These are phyloP conservation scores for Gossypium mustelinum DNA, from an alignment of 345 rosid species.

Conservation along the genomic window DNA sequence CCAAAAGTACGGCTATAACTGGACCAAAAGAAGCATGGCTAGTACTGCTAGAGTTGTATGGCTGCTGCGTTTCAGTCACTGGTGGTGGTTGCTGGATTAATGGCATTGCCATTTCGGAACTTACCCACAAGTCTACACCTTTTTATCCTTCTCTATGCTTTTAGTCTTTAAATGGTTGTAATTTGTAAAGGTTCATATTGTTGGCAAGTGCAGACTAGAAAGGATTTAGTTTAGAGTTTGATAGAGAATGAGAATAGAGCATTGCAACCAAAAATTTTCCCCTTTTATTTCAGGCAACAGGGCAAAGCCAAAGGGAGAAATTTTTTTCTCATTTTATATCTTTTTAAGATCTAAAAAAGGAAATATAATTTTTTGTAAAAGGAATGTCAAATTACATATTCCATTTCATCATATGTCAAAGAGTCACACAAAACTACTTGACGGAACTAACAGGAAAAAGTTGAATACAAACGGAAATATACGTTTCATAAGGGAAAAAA, in stretches of 20 bases:
- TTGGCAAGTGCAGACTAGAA: not conserved
- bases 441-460: too few relatives aligned
- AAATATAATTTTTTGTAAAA: too few relatives aligned
- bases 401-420: too few relatives aligned
- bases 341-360: too few relatives aligned
- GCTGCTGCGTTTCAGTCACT: conserved; percentile 24
- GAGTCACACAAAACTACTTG: too few relatives aligned
- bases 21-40: conserved; percentile 45
- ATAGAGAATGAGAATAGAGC: not conserved
- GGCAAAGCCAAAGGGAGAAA: too few relatives aligned
- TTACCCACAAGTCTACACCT: not conserved
- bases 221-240: not conserved
- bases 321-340: too few relatives aligned
- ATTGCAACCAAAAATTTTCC: not conserved
- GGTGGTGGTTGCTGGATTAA: conserved; percentile 42
- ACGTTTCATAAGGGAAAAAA: too few relatives aligned
- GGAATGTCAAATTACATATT: too few relatives aligned
- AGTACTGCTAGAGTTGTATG: conserved; percentile 22
- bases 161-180: not conserved
- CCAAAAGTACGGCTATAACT: conserved; percentile 47
- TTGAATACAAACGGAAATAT: too few relatives aligned
- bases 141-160: too few relatives aligned
- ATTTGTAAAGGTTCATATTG: not conserved
- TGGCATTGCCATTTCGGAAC: conserved; percentile 35
- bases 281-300: too few relatives aligned